Conservation (phyloP, 139 green algal species). For the Asterochloris erici region DNA sequence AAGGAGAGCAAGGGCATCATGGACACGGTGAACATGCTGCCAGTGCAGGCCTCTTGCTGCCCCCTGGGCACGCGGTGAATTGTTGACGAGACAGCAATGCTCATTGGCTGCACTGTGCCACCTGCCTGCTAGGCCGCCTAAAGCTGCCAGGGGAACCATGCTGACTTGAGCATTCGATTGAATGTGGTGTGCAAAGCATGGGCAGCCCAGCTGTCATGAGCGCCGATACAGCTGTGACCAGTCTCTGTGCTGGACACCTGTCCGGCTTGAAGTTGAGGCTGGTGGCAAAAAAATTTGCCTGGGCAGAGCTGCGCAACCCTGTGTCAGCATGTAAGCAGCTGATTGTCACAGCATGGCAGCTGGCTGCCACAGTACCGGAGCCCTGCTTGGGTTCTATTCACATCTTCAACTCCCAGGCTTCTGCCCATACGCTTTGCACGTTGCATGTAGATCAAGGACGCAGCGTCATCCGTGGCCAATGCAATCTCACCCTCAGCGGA, state of each 20-base stretch:
- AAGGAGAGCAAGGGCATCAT: neutral
- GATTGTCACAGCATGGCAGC: too few relatives aligned
- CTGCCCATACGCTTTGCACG: neutral
- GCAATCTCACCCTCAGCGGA: conserved; percentile 6
- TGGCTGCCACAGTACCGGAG: neutral
- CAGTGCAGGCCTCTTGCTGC: too few relatives aligned
- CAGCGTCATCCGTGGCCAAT: conserved; percentile 9
- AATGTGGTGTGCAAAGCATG: too few relatives aligned
- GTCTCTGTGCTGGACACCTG: too few relatives aligned
- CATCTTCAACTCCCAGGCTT: neutral
- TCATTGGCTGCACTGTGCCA: neutral
- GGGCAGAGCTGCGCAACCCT: neutral
- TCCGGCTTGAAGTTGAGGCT: too few relatives aligned
- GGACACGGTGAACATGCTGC: neutral
- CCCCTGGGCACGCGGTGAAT: neutral
- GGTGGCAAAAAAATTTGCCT: neutral
- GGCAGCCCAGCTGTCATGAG: neutral
- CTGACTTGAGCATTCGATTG: neutral
- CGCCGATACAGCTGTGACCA: too few relatives aligned
- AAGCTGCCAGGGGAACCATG: neutral
- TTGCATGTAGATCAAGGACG: neutral
- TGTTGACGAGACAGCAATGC: neutral
- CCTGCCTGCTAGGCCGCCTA: neutral
- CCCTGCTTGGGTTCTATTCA: neutral
- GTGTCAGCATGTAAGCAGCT: too few relatives aligned